These are phyloP conservation scores for Tardiomyces blankii DNA, from an alignment of 1,139 yeast genomes.

Conservation along the genomic window DNA sequence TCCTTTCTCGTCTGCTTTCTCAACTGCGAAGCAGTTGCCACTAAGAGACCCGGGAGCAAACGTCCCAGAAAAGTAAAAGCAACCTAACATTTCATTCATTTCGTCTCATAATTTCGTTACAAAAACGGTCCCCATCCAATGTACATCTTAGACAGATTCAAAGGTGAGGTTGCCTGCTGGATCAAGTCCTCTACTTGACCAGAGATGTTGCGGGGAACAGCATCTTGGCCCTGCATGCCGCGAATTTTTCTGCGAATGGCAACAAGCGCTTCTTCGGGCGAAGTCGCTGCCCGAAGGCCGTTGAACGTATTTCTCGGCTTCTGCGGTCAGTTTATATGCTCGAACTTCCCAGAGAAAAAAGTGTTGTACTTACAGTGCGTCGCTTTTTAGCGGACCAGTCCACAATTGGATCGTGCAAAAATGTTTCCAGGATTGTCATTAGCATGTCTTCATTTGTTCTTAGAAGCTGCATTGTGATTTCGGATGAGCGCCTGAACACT, in stretches of 20 bases:
- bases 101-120: slow-evolving; percentile 15
- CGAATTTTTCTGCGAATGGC: slow-evolving; percentile 71
- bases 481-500: slow-evolving; percentile 73
- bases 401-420: slow-evolving; percentile 82
- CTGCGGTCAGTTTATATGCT: slow-evolving; percentile 1
- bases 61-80: neutral
- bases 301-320: slow-evolving; percentile 10
- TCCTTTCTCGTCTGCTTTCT: no score
- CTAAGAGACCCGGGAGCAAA: no score
- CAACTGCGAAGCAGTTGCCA: no score
- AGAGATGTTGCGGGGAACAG: slow-evolving; percentile 76
- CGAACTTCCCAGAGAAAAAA: neutral
- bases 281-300: slow-evolving; percentile 20
- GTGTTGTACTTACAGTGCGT: slow-evolving; percentile 3
- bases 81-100: neutral
- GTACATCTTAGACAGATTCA: slow-evolving; percentile 74
- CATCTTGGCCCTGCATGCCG: slow-evolving; percentile 76
- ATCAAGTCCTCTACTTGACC: slow-evolving; percentile 90
- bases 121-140: slow-evolving; percentile 89
- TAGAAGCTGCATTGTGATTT: slow-evolving; percentile 64
- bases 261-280: slow-evolving; percentile 60
- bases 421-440: slow-evolving; percentile 86
- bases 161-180: slow-evolving; percentile 68
- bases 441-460: slow-evolving; percentile 77
- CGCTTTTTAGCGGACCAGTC: slow-evolving; percentile 18